phyloP scores from a whole-genome alignment of 1,284 basidiomycete genomes.

The Baeospora myosura region DNA sequence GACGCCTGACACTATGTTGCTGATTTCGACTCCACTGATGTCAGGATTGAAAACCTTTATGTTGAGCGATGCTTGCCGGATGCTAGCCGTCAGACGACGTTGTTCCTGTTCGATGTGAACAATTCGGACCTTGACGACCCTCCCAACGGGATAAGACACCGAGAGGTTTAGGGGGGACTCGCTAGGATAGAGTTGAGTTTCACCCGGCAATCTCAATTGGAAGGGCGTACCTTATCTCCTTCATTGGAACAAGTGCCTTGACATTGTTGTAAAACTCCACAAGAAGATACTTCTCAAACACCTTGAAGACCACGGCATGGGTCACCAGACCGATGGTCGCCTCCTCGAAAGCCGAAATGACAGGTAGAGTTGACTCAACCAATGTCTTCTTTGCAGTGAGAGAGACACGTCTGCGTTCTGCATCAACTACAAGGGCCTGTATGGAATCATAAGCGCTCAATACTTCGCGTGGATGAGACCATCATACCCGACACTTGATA shows the following conservation, averaged over 20 bases:
- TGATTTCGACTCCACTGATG: constrained; percentile 70
- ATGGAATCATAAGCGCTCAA: constrained; percentile 10
- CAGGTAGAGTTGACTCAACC: constrained; percentile 71
- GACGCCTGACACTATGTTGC: constrained; percentile 63
- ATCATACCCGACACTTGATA: constrained; percentile 80
- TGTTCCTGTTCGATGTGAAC: constrained; percentile 62
- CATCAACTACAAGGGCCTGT: constrained; percentile 83
- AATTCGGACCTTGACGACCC: constrained; percentile 83
- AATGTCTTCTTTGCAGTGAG: constrained; percentile 92
- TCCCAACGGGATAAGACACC: constrained; percentile 72
- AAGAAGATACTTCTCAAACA: constrained; percentile 71
- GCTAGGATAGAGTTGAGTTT: constrained; percentile 27
- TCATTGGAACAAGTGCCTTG: constrained; percentile 75
- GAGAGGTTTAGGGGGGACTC: constrained; percentile 59
- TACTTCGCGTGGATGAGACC: not conserved
- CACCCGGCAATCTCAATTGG: not conserved
- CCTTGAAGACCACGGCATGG: constrained; percentile 79
- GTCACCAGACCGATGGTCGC: constrained; percentile 69
- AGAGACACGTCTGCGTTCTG: constrained; percentile 74
- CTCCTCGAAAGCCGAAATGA: constrained; percentile 63
- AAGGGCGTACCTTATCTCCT: constrained; percentile 72
- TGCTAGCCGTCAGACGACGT: constrained; percentile 74
- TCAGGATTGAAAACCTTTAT: constrained; percentile 47
- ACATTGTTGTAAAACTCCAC: constrained; percentile 90
- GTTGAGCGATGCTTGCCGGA: constrained; percentile 71